Conservation (phyloP, 768 basidiomycete species). For the Vishniacozyma victoriae region DNA sequence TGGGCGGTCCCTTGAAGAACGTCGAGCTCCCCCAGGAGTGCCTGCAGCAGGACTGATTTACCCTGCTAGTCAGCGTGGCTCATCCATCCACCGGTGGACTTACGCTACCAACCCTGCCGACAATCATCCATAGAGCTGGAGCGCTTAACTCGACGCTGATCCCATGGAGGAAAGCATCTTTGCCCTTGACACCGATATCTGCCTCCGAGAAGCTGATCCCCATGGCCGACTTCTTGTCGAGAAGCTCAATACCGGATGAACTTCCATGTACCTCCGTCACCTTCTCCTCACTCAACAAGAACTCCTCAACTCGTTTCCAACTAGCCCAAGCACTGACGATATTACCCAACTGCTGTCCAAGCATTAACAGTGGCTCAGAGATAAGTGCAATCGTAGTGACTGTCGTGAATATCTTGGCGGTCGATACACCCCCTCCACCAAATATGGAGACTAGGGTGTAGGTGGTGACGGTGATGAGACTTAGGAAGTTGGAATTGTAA, state of each 20-base stretch:
- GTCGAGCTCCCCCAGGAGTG: slow-evolving; percentile 17
- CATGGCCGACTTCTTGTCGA: not conserved
- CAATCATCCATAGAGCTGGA: slow-evolving; percentile 14
- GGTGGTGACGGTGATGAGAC: slow-evolving; percentile 8
- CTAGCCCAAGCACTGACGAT: slow-evolving; percentile 15
- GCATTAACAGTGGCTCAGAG: slow-evolving; percentile 15
- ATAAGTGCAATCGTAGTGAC: slow-evolving; percentile 14
- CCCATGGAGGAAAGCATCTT: slow-evolving; percentile 1
- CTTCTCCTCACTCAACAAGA: slow-evolving; percentile 9
- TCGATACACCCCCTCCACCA: slow-evolving; percentile 1
- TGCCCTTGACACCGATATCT: slow-evolving; percentile 7
- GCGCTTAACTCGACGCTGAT: slow-evolving; percentile 3
- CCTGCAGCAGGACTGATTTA: slow-evolving; percentile 16
- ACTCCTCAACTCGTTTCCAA: slow-evolving; percentile 13
- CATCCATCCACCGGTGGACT: not conserved
- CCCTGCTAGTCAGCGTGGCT: slow-evolving; percentile 6
- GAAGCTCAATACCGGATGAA: not conserved
- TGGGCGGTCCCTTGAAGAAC: slow-evolving; percentile 4
- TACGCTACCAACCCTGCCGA: slow-evolving; percentile 15
- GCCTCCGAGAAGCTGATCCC: too few species aligned
- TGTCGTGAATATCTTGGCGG: slow-evolving; percentile 16
- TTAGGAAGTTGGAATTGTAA: slow-evolving; percentile 8
- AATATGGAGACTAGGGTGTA: slow-evolving; percentile 13
- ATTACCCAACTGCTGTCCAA: slow-evolving; percentile 7
- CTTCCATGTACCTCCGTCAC: not conserved